Base-by-base conservation (phyloP, 805 yeast species). In the Lachancea dasiensis region DNA sequence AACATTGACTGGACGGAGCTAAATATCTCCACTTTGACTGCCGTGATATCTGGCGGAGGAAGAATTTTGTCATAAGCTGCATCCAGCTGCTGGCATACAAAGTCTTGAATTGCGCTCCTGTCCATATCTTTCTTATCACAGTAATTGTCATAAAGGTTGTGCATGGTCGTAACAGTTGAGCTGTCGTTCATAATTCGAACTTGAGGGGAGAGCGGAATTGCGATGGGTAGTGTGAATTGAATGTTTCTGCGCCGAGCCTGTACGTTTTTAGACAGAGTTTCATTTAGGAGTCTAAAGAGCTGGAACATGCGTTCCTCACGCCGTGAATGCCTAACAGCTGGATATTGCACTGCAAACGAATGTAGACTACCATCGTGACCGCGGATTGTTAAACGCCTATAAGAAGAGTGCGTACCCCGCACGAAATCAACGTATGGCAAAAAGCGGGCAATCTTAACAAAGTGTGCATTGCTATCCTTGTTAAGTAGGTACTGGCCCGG, bases 271-370 rank as follows among this genome's bases (percentile, higher is more conserved):
- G 80, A 68, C 38, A 94, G 64, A 2, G 84, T 79, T 45, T 84
- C 86, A 58, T 87, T 89, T 65, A 94, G 79, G 32, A 92, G 77
- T 47, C 96, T 75, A 70, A 87, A 89, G 46, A 92, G 64, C 59
- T 92, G 98, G 70, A 86, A 82, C 40, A 92, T 79, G 38, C 95
- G 74, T 56, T 92, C 99, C 57, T 92, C 99, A 38, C 98, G 78
- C 56, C 98, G 81, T 50, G 95, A 86, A 53, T 90, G 96, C 50
- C 99, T 79, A 9, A 96, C 96, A 11, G 97, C 95, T 5, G 99
- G 98, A 60, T 84, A 87, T 65, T 92, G 98, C 15, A 92, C 94
- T 0, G 96, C 94, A 69, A 92, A 94, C 32, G 90, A 77, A 62
- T 90, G 96, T 36, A 82, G 60, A 45, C 86, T 77, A 46, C 97